Conservation (phyloP, 2,329 filamentous ascomycete genomes). For the Microdochium trichocladiopsis region DNA sequence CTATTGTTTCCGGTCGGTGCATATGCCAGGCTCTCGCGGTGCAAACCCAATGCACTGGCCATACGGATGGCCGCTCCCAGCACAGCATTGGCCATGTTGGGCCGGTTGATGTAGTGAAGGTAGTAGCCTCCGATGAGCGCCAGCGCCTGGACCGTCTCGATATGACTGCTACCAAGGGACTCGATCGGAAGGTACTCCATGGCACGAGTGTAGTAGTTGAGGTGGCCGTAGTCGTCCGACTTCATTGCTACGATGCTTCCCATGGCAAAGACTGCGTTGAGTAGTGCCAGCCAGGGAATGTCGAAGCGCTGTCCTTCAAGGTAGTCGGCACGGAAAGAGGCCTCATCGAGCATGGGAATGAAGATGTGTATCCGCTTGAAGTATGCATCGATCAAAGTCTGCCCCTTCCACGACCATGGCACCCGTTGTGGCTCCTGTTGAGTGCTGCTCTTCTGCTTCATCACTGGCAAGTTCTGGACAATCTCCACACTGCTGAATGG, state of each 20-base stretch:
- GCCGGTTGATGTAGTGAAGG: conserved; percentile 70
- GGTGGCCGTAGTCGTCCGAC: conserved; percentile 58
- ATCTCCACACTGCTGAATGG: conserved; percentile 39
- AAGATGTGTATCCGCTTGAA: conserved; percentile 68
- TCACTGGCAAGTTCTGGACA: conserved; percentile 34
- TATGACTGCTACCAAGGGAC: conserved; percentile 60
- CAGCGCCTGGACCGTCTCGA: conserved; percentile 68
- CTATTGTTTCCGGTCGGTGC: conserved; percentile 25
- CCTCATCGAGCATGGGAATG: conserved; percentile 67
- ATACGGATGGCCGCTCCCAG: conserved; percentile 66
- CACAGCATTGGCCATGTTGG: conserved; percentile 69
- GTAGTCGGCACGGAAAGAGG: conserved; percentile 60
- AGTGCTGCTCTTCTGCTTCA: conserved; percentile 32
- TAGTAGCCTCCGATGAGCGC: conserved; percentile 70
- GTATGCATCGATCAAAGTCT: conserved; percentile 67
- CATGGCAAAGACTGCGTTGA: conserved; percentile 73
- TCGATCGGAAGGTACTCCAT: conserved; percentile 61
- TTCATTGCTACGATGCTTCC: conserved; percentile 64
- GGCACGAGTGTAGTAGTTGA: conserved; percentile 62
- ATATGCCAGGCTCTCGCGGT: conserved; percentile 50
- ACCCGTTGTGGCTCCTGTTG: conserved; percentile 42
- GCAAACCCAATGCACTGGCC: conserved; percentile 66
- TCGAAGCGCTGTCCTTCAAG: conserved; percentile 56
- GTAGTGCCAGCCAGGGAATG: conserved; percentile 61
- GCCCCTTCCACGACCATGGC: conserved; percentile 56